These are phyloP conservation scores for Fraxinus baroniana DNA, from an alignment of 305 asterid species.

Conservation along the genomic window DNA sequence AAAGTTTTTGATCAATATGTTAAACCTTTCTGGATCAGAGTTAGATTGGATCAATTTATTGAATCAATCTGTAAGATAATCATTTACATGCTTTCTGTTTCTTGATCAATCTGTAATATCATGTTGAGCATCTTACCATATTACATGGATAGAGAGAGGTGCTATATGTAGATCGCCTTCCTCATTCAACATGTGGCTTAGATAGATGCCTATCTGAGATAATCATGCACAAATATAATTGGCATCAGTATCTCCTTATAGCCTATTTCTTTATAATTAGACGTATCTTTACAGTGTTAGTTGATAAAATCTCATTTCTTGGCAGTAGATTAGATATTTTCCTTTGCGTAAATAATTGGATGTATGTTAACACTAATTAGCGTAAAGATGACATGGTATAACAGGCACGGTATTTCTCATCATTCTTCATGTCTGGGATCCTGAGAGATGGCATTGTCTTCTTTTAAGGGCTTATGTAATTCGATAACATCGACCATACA, in stretches of 20 bases:
- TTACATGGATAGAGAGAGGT: not conserved
- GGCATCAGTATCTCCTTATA: not conserved
- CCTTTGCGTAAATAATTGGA: conserved; percentile 1
- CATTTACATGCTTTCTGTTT: not conserved
- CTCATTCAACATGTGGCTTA: not conserved
- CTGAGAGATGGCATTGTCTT: conserved; percentile 12
- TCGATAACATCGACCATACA: not conserved
- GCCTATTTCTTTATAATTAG: conserved; percentile 10
- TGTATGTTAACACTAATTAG: not conserved
- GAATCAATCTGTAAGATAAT: no score
- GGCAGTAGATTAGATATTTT: conserved; percentile 5
- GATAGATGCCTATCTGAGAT: conserved; percentile 7
- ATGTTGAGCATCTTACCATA: not conserved
- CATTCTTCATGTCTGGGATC: conserved; percentile 13
- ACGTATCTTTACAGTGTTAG: not conserved
- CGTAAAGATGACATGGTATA: conserved; percentile 5
- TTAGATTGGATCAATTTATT: no score
- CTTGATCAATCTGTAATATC: not conserved
- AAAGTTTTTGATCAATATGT: not conserved
- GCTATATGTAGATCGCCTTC: not conserved
- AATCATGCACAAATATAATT: not conserved
- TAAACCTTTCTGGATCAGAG: not conserved
- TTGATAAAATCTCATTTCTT: not conserved
- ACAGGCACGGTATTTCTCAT: conserved; percentile 2
- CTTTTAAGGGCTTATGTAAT: not conserved